Evolutionary conservation across 345 rosid genomes (phyloP).

Genomic region (Noccaea caerulescens): DNA sequence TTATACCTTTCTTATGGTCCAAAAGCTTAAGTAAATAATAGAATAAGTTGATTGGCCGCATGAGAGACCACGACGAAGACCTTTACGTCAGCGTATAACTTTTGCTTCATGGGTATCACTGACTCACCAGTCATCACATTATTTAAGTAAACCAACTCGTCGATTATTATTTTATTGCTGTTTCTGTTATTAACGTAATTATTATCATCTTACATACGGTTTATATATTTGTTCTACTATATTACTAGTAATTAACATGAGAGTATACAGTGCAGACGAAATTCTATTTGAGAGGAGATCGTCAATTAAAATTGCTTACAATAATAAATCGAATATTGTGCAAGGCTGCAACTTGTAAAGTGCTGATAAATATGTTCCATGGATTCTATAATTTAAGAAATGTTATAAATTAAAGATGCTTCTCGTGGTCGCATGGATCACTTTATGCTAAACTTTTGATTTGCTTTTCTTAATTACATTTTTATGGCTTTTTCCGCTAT

Average conservation of each 20-base stretch:
- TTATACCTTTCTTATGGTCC: constrained; percentile 16
- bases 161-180: background rate
- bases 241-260: too few relatives aligned
- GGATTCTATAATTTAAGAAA: constrained; percentile 10
- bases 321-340: constrained; percentile 25
- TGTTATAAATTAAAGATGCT: constrained; percentile 34
- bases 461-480: constrained; percentile 26
- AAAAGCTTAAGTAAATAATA: constrained; percentile 12
- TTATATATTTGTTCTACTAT: background rate
- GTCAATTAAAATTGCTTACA: constrained; percentile 18
- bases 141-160: background rate
- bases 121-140: constrained; percentile 21
- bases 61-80: constrained; percentile 42
- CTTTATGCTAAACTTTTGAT: constrained; percentile 36
- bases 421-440: constrained; percentile 41
- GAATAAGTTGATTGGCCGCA: constrained; percentile 38
- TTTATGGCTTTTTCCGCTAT: constrained; percentile 12
- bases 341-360: constrained; percentile 47
- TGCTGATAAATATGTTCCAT: constrained; percentile 7
- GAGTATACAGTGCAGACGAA: constrained; percentile 15
- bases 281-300: constrained; percentile 31
- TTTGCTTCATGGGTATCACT: constrained; percentile 40
- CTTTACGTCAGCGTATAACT: constrained; percentile 43
- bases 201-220: constrained; percentile 6
- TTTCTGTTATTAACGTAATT: constrained; percentile 10